Conservation (phyloP, 2,329 filamentous ascomycete genomes). For the Botrytis fragariae region DNA sequence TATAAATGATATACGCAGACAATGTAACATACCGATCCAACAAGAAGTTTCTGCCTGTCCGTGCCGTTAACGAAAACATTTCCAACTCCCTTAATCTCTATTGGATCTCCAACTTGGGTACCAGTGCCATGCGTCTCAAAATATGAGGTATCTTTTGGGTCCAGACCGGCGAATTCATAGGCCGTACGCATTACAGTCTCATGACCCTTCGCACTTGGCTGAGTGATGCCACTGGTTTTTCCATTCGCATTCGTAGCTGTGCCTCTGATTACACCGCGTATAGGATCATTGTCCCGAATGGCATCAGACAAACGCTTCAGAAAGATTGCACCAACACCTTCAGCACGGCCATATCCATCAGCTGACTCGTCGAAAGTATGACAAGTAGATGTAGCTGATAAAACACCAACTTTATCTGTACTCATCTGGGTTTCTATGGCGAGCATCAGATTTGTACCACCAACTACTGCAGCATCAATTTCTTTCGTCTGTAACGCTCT, state of each 20-base stretch:
- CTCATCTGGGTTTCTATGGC: conserved; percentile 7
- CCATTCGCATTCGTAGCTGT: conserved; percentile 43
- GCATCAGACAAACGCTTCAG: conserved; percentile 45
- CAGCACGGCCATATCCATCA: conserved; percentile 46
- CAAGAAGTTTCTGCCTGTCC: background rate
- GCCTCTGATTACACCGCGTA: conserved; percentile 44
- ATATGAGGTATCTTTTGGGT: conserved; percentile 16
- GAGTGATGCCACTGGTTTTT: conserved; percentile 12
- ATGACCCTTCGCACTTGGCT: conserved; percentile 48
- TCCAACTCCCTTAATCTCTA: conserved; percentile 3
- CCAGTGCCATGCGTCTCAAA: conserved; percentile 18
- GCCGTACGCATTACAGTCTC: conserved; percentile 3
- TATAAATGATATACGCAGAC: background rate
- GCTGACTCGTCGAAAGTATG: conserved; percentile 27
- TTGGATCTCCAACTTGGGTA: conserved; percentile 18
- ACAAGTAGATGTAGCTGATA: conserved; percentile 21
- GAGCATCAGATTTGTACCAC: conserved; percentile 29
- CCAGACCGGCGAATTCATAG: conserved; percentile 16
- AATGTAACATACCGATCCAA: conserved; percentile 9
- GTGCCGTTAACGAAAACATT: conserved; percentile 10
- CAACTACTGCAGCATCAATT: conserved; percentile 35
- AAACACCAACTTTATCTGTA: conserved; percentile 39
- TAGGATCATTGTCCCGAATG: conserved; percentile 43
- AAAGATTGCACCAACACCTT: conserved; percentile 44
- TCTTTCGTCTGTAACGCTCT: conserved; percentile 44